Base-by-base conservation (phyloP, 176 grass and related monocot genomes). In the Lolium perenne region DNA sequence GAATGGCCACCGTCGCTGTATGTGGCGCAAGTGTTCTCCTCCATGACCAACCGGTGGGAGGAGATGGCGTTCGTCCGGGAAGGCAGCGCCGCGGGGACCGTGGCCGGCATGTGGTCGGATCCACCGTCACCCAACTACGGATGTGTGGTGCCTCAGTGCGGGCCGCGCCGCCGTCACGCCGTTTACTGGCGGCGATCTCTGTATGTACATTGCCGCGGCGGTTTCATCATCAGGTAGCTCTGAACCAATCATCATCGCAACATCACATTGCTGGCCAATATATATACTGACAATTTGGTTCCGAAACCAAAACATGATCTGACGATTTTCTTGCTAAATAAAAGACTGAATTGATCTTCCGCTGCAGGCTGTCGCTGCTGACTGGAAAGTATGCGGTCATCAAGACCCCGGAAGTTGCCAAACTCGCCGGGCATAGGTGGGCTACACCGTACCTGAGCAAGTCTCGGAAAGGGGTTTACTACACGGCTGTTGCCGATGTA, bases 391-490 rank as follows among this genome's bases (percentile, higher is more conserved):
- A 74, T 74, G 2, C 16, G 71, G 71, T 74, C 3, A 74, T 26
- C 12, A 74, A 74, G 50, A 74, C 71, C 71, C 71, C 45, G 16
- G 45, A 48, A 74, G 12, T 25, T 25, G 6, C 21, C 6, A 74
- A 74, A 50, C 11, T 50, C 0, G 3, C 6, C 6, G 21, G 13
- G 12, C 46, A 50, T 25, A 8, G 12, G n/a, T 15, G 71, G 45
- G n/a, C 21, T 16, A 74, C n/a, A 12, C 11, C 11, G 12, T 49
- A 48, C 45, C 71, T 74, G 45, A 49, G 71, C 71, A 74, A 74
- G 71, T 74, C 71, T 8, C 71, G 7, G 45, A 74, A 49, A 45
- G 71, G 70, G 71, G 71, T 74, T 15, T 74, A 74, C 43, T 49
- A 48, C 71, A 74, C 46, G 13, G 21, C 12, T 8, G 21, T 50